phyloP scores from a whole-genome alignment of 2,329 filamentous ascomycete species.

The Ophiostoma sp. region DNA sequence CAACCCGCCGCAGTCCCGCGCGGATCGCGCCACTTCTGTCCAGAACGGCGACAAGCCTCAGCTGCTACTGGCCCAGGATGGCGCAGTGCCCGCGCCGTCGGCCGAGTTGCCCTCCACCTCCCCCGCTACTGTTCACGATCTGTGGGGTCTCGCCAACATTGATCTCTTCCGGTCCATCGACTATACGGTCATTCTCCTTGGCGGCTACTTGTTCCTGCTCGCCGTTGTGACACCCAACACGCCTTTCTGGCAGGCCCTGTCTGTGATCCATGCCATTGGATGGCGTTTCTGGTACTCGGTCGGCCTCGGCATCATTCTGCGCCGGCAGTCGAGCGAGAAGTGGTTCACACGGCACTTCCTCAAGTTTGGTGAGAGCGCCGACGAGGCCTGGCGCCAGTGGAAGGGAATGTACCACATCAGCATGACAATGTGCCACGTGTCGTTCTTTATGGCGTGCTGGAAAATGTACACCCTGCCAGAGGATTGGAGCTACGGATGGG shows the following conservation, averaged over 20 bases:
- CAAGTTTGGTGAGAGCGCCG: slow-evolving; percentile 85
- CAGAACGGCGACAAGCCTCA: slow-evolving; percentile 18
- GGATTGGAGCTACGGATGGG: slow-evolving; percentile 83
- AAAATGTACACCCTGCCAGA: slow-evolving; percentile 89
- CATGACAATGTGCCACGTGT: slow-evolving; percentile 82
- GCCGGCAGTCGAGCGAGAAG: slow-evolving; percentile 82
- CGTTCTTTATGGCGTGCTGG: slow-evolving; percentile 86
- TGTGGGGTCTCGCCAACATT: slow-evolving; percentile 76
- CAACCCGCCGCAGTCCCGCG: slow-evolving; percentile 77
- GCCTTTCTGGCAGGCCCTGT: slow-evolving; percentile 66
- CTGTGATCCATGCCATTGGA: slow-evolving; percentile 69
- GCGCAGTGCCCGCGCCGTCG: slow-evolving; percentile 22
- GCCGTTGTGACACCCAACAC: slow-evolving; percentile 74
- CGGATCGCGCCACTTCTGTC: slow-evolving; percentile 36
- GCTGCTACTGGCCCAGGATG: slow-evolving; percentile 18
- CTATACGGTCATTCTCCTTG: slow-evolving; percentile 69
- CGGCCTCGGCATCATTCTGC: slow-evolving; percentile 78
- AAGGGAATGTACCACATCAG: slow-evolving; percentile 92
- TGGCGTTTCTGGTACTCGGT: slow-evolving; percentile 92
- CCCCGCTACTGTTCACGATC: slow-evolving; percentile 66
- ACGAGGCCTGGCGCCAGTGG: slow-evolving; percentile 96
- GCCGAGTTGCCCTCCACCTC: slow-evolving; percentile 30
- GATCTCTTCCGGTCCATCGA: slow-evolving; percentile 87
- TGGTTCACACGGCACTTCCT: slow-evolving; percentile 96
- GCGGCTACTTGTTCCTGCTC: slow-evolving; percentile 67